Evolutionary conservation across 768 basidiomycete genomes (phyloP), one percentile per base, ranked within the genome.

Genomic region (Tulasnella sp.): DNA sequence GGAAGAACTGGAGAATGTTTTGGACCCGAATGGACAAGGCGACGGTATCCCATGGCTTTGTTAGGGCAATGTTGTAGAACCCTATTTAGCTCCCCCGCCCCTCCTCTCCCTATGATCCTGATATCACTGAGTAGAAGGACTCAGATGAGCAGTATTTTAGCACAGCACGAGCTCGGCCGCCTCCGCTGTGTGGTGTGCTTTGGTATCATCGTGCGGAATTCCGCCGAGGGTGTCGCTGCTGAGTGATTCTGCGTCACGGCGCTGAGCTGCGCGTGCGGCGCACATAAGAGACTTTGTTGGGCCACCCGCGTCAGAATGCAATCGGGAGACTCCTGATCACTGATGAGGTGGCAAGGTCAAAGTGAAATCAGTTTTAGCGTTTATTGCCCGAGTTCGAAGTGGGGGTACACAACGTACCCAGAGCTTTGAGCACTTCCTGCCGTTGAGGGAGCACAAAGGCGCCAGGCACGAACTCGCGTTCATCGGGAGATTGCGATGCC

Each of bases 291-390:
- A 32, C 32, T 29, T 26, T 35, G 29, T 67, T 67, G 61, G 29
- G 16, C 32, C 29, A 35, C 61, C 61, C 61, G 61, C 61, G 29
- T 67, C 61, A 67, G 32, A 67, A 29, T 35, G 61, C 61, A 26
- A 67, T 67, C 61, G 15, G 26, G 11, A 67, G 5, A 32, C 32
- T 35, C 61, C 29, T 35, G 32, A 67, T 18, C 61, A 16, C 32
- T 35, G 61, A 67, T 67, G 61, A 67, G 61, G 61, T 67, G 61
- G 61, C 61, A 67, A 67, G 29, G 61, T 67, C 61, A 67, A 67
- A 67, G 61, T 13, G 61, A 67, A 67, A 35, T 67, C 61, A 35
- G 26, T 67, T 51, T 67, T 67, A 35, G 61, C 61, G 61, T 67
- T 67, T 67, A 67, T 67, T 67, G 29, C 61, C 32, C 61, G 29